Percentiles rank a stretch among this genome's conserved stretches.
Conservation (phyloP, 495 filamentous ascomycete species). For the Parathielavia hyrcaniae region DNA sequence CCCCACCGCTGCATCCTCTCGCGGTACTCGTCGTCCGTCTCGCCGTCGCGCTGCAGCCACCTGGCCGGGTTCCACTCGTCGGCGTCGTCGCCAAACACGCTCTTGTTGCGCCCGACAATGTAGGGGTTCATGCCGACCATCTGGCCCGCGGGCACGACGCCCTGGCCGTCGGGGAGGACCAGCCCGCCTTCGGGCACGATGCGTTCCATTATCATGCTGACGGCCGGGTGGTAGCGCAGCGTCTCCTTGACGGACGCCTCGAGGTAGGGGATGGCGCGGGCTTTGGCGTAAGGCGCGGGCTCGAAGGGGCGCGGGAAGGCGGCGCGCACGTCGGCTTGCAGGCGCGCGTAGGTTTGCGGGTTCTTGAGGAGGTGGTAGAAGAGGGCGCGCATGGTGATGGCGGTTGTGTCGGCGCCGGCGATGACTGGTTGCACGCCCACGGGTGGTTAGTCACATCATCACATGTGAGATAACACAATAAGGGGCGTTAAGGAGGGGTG, state of each 20-base stretch:
- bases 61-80: slow-evolving; percentile 49
- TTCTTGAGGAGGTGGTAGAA: slow-evolving; percentile 36
- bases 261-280: slow-evolving; percentile 47
- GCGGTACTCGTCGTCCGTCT: slow-evolving; percentile 22
- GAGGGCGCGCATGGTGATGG: slow-evolving; percentile 33
- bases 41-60: slow-evolving; percentile 33
- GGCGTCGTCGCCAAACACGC: slow-evolving; percentile 46
- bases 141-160: slow-evolving; percentile 46
- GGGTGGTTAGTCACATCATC: too few relatives aligned
- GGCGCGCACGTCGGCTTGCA: slow-evolving; percentile 25
- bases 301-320: slow-evolving; percentile 9
- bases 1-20: slow-evolving; percentile 23
- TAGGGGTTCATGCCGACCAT: slow-evolving; percentile 34
- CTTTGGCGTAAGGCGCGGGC: slow-evolving; percentile 20
- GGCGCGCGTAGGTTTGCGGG: slow-evolving; percentile 24
- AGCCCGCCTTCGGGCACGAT: slow-evolving; percentile 50
- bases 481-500: neutral
- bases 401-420: slow-evolving; percentile 43
- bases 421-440: slow-evolving; percentile 30
- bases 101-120: slow-evolving; percentile 33
- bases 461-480: neutral
- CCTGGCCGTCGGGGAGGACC: slow-evolving; percentile 43
- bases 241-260: slow-evolving; percentile 56
- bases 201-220: slow-evolving; percentile 51
- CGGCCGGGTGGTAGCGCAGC: slow-evolving; percentile 51